Percentiles rank a stretch among this genome's conserved stretches.
Conservation (phyloP, 116 monocot species). For the Phalaenopsis hybrid region DNA sequence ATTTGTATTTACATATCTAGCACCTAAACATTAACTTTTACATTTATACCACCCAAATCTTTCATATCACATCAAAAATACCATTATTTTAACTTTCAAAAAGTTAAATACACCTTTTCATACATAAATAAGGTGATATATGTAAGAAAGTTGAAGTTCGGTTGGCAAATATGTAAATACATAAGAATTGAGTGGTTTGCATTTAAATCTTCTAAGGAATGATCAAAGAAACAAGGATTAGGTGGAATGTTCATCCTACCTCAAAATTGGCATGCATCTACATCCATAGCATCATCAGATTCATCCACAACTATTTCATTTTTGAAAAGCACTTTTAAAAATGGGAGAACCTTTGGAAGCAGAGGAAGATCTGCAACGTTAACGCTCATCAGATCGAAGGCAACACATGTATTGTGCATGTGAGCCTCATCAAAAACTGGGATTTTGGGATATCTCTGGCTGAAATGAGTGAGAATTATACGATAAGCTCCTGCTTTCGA, state of each 20-base stretch:
- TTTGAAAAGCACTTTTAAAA: conserved; percentile 39
- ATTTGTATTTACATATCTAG: no score
- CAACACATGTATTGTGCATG: conserved; percentile 46
- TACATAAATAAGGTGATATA: no score
- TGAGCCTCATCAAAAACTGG: conserved; percentile 60
- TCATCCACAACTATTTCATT: conserved; percentile 47
- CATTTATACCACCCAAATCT: no score
- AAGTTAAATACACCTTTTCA: no score
- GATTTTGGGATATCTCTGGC: conserved; percentile 94
- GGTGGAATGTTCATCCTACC: background rate
- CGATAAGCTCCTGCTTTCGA: conserved; percentile 59
- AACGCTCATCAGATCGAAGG: conserved; percentile 52
- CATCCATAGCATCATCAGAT: conserved; percentile 37
- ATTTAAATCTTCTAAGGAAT: background rate
- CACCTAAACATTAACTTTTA: no score
- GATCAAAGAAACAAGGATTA: background rate
- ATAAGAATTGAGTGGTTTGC: no score
- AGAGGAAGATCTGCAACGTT: conserved; percentile 39
- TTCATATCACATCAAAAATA: no score
- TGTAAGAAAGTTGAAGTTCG: no score
- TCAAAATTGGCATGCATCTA: conserved; percentile 9
- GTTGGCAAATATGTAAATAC: no score
- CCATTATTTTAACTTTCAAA: no score
- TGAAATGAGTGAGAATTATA: conserved; percentile 88
- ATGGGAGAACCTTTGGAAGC: conserved; percentile 39